Evolutionary conservation across 2,329 filamentous ascomycete species (phyloP).

Genomic region (Alternaria viburni): DNA sequence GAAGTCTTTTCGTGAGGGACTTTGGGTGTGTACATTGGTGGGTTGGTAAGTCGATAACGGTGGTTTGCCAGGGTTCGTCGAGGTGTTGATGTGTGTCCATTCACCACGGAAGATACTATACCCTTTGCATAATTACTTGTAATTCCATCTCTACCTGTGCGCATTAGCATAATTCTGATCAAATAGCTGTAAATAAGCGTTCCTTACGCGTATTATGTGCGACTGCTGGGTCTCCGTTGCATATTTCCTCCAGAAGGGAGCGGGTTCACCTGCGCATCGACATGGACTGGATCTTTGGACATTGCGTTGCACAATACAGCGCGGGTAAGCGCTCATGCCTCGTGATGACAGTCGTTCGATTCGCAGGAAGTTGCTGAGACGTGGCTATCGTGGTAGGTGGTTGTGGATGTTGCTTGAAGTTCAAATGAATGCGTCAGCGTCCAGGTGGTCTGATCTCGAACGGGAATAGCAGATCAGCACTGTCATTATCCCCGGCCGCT

Average conservation of each 20-base stretch:
- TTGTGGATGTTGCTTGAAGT: not conserved
- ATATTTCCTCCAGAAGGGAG: not conserved
- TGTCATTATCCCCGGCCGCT: not conserved
- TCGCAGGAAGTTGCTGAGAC: slow-evolving; percentile 56
- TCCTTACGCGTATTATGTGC: not conserved
- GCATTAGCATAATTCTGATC: not conserved
- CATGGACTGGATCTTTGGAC: slow-evolving; percentile 55
- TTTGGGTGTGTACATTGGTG: not conserved
- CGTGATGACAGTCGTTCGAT: slow-evolving; percentile 28
- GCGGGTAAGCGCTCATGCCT: slow-evolving; percentile 46
- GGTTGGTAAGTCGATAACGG: not conserved
- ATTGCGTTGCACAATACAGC: slow-evolving; percentile 58
- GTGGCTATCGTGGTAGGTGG: not conserved
- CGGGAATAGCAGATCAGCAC: not conserved
- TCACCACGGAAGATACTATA: not conserved
- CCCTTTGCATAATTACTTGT: not conserved
- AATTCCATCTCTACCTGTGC: not conserved
- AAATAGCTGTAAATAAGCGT: not conserved
- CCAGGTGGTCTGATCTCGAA: not conserved
- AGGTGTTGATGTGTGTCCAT: not conserved
- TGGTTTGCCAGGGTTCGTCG: not conserved
- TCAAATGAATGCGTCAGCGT: not conserved
- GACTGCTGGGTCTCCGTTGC: not conserved
- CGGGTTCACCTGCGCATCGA: slow-evolving; percentile 24
- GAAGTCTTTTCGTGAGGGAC: not conserved